phyloP scores from a whole-genome alignment of 208 protist genomes.

The Herpetomonas tarakana region DNA sequence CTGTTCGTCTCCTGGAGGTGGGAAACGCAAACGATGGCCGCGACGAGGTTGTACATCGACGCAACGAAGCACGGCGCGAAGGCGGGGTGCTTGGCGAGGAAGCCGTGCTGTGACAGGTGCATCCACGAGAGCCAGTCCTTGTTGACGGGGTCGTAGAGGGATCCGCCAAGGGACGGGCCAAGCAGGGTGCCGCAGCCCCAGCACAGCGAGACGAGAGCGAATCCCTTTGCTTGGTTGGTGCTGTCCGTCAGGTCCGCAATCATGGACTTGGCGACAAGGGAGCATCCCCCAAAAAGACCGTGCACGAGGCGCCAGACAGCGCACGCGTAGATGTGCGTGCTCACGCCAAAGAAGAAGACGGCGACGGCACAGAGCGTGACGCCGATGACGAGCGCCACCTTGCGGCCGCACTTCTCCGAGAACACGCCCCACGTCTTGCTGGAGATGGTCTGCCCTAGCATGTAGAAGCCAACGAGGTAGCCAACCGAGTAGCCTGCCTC shows the following conservation, averaged over 20 bases:
- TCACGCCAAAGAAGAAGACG: conserved; percentile 42
- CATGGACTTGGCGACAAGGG: conserved; percentile 47
- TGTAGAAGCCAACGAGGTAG: conserved; percentile 45
- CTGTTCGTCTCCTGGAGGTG: conserved; percentile 57
- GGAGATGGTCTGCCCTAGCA: conserved; percentile 50
- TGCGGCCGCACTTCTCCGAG: conserved; percentile 43
- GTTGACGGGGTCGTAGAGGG: conserved; percentile 40
- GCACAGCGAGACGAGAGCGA: conserved; percentile 93
- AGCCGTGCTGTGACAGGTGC: conserved; percentile 12
- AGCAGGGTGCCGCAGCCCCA: conserved; percentile 45
- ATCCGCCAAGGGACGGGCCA: conserved; percentile 38
- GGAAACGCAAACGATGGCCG: conserved; percentile 4
- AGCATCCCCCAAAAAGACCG: conserved; percentile 36
- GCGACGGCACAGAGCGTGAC: conserved; percentile 22
- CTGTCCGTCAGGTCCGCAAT: conserved; percentile 56
- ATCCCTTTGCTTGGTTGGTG: conserved; percentile 68
- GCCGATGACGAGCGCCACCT: conserved; percentile 27
- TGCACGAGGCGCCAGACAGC: conserved; percentile 44
- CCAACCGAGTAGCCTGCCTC: conserved; percentile 46
- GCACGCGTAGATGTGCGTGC: conserved; percentile 29
- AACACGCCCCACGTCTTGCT: conserved; percentile 36
- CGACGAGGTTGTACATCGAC: conserved; percentile 18
- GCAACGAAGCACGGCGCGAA: conserved; percentile 30
- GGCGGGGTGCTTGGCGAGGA: conserved; percentile 32
- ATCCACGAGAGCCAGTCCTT: conserved; percentile 7